Conservation (phyloP, 768 basidiomycete genomes). For the Crucibulum laeve region DNA sequence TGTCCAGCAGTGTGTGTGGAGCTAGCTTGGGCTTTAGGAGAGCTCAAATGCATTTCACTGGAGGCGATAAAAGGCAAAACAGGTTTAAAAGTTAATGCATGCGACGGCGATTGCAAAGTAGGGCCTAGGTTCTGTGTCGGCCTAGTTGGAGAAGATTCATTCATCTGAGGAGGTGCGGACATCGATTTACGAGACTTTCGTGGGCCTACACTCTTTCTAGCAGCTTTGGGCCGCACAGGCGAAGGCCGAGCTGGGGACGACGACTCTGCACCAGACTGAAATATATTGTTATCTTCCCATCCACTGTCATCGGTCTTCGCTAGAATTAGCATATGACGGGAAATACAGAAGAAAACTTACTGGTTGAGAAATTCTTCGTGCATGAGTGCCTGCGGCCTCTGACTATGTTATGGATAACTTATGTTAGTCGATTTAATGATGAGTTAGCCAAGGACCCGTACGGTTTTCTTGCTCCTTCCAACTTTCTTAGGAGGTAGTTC, state of each 20-base stretch:
- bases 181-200: slow-evolving; percentile 65
- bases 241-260: slow-evolving; percentile 71
- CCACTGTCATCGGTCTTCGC: slow-evolving; percentile 62
- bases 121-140: slow-evolving; percentile 53
- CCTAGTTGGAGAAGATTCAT: slow-evolving; percentile 32
- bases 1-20: too few species aligned
- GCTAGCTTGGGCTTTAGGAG: neutral
- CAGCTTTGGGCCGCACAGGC: slow-evolving; percentile 39
- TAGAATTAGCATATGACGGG: slow-evolving; percentile 1
- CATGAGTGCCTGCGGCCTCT: slow-evolving; percentile 45
- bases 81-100: neutral
- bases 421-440: slow-evolving; percentile 1
- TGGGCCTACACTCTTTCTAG: slow-evolving; percentile 32
- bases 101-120: slow-evolving; percentile 29
- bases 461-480: slow-evolving; percentile 55
- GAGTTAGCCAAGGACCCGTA: slow-evolving; percentile 17
- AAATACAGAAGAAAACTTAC: slow-evolving; percentile 16
- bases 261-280: slow-evolving; percentile 88
- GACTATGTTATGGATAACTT: slow-evolving; percentile 23
- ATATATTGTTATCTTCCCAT: slow-evolving; percentile 89
- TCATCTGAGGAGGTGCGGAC: slow-evolving; percentile 62
- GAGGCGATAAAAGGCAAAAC: neutral
- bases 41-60: neutral
- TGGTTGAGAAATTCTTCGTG: slow-evolving; percentile 51
- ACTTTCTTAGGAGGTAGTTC: slow-evolving; percentile 57